Conservation (phyloP, 2,329 filamentous ascomycete species). For the Emmonsiellopsis sp. region DNA sequence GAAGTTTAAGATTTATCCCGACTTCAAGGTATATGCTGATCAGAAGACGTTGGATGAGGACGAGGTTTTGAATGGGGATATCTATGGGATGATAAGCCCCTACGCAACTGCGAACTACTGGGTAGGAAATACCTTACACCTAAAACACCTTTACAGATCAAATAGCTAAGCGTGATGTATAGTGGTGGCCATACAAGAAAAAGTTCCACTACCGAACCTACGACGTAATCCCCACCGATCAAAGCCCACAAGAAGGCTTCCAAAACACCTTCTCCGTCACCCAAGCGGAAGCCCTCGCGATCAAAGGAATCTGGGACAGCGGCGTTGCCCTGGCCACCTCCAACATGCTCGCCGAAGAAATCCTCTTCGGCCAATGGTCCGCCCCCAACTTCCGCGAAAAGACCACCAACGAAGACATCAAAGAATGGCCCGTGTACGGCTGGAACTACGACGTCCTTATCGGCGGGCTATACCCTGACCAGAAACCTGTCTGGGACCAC, state of each 20-base stretch:
- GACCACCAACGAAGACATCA: conserved; percentile 36
- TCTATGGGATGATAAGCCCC: conserved; percentile 42
- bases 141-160: neutral
- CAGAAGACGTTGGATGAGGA: conserved; percentile 41
- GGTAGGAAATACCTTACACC: conserved; percentile 22
- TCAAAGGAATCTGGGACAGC: conserved; percentile 37
- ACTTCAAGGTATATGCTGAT: conserved; percentile 44
- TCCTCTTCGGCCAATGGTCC: conserved; percentile 43
- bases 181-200: conserved; percentile 46
- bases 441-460: conserved; percentile 49
- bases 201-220: conserved; percentile 49
- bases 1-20: conserved; percentile 43
- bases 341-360: conserved; percentile 42
- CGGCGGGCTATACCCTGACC: conserved; percentile 41
- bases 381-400: conserved; percentile 47
- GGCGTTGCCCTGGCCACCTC: conserved; percentile 41
- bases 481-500: conserved; percentile 44
- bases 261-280: conserved; percentile 46
- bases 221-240: conserved; percentile 35
- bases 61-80: conserved; percentile 42
- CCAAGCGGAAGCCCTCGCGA: conserved; percentile 34
- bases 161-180: neutral
- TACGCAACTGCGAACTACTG: conserved; percentile 46
- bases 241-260: conserved; percentile 40
- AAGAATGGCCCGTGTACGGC: conserved; percentile 43